A percentile compares a stretch with the other conserved stretches of the same genome.
phyloP scores from a whole-genome alignment of 2,329 filamentous ascomycete species.

The Leptodontidium sp. region DNA sequence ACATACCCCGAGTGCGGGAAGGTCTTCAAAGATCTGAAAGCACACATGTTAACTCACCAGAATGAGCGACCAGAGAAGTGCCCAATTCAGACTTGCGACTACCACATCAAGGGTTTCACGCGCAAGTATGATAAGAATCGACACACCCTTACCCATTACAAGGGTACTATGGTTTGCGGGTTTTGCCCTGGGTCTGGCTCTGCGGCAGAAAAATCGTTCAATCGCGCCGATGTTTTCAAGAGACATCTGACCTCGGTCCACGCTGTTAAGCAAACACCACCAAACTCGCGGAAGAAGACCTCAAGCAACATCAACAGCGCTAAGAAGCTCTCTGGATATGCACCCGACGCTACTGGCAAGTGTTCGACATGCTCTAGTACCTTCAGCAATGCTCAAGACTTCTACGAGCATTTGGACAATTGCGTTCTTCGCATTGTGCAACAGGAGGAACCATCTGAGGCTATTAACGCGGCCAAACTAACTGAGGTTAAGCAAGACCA shows the following conservation, averaged over 20 bases:
- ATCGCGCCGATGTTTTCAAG: slow-evolving; percentile 97
- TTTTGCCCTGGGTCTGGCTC: slow-evolving; percentile 92
- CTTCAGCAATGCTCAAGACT: slow-evolving; percentile 90
- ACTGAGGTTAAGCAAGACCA: slow-evolving; percentile 71
- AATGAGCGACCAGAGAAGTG: slow-evolving; percentile 95
- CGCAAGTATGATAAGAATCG: slow-evolving; percentile 98
- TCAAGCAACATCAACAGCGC: slow-evolving; percentile 43
- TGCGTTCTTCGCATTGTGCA: slow-evolving; percentile 76
- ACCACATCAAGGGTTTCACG: slow-evolving; percentile 92
- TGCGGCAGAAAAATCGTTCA: slow-evolving; percentile 92
- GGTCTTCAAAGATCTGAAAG: slow-evolving; percentile 72
- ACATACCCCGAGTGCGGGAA: slow-evolving; percentile 66
- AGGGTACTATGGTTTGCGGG: slow-evolving; percentile 96
- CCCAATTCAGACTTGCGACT: slow-evolving; percentile 91
- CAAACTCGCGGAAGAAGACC: slow-evolving; percentile 82
- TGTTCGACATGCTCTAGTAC: slow-evolving; percentile 91
- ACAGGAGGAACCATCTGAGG: slow-evolving; percentile 74
- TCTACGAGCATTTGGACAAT: slow-evolving; percentile 93
- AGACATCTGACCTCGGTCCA: slow-evolving; percentile 92
- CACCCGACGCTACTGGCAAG: slow-evolving; percentile 81
- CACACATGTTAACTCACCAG: slow-evolving; percentile 97
- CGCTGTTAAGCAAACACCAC: slow-evolving; percentile 91
- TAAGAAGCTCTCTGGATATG: slow-evolving; percentile 72
- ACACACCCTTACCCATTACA: slow-evolving; percentile 96
- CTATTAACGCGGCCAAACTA: slow-evolving; percentile 72